Percentiles rank a stretch among this genome's conserved stretches.
Evolutionary conservation across 192 early-diverging fungal species (phyloP).

Genomic region (Podila minutissima): DNA sequence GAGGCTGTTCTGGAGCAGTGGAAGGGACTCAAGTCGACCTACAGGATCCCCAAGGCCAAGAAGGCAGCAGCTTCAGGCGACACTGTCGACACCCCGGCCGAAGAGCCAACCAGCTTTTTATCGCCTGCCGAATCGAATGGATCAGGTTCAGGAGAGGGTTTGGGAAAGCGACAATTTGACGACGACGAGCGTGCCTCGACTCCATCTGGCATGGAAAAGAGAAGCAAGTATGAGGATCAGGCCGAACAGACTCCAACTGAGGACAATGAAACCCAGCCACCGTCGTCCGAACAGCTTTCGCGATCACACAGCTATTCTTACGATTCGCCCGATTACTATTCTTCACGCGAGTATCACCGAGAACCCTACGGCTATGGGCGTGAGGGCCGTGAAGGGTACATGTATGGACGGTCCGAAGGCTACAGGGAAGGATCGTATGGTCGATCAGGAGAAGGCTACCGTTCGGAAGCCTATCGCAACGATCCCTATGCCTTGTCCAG

Average conservation of each 20-base stretch:
- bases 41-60: constrained; percentile 67
- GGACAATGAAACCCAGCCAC: constrained; percentile 5
- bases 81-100: constrained; percentile 18
- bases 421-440: constrained; percentile 38
- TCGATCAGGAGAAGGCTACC: constrained; percentile 21
- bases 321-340: constrained; percentile 28
- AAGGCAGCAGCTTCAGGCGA: constrained; percentile 18
- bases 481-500: constrained; percentile 38
- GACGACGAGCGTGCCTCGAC: constrained; percentile 48
- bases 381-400: background rate
- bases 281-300: constrained; percentile 12
- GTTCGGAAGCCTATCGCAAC: constrained; percentile 29
- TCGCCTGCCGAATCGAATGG: constrained; percentile 44
- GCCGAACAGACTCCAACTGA: constrained; percentile 11
- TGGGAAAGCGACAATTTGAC: constrained; percentile 44
- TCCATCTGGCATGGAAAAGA: constrained; percentile 48
- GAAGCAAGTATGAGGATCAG: constrained; percentile 27
- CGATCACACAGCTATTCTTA: constrained; percentile 23
- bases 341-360: constrained; percentile 26
- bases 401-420: constrained; percentile 29
- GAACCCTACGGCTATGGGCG: constrained; percentile 27
- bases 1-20: constrained; percentile 60
- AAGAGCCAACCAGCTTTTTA: constrained; percentile 36
- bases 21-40: constrained; percentile 60
- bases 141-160: constrained; percentile 41